A percentile compares a stretch with the other conserved stretches of the same genome.
Evolutionary conservation across 495 filamentous ascomycete genomes (phyloP).

Genomic region (Xeromyces bisporus): DNA sequence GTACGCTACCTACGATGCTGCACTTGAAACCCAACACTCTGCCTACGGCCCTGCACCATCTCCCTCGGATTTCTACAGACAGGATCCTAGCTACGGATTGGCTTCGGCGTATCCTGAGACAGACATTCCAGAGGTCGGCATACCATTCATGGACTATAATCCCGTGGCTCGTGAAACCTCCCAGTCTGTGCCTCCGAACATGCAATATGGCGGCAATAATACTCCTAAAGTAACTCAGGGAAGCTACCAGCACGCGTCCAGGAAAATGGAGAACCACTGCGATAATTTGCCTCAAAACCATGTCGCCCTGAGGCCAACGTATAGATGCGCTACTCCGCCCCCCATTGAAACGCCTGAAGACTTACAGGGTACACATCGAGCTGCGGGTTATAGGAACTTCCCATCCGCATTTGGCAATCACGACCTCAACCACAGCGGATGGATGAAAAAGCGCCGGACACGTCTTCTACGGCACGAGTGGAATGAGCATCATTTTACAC

Average conservation of each 20-base stretch:
- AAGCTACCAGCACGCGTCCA: slow-evolving; percentile 3
- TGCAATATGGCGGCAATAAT: slow-evolving; percentile 43
- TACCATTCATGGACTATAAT: slow-evolving; percentile 47
- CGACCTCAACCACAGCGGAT: slow-evolving; percentile 52
- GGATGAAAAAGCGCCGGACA: slow-evolving; percentile 90
- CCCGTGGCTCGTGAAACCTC: slow-evolving; percentile 55
- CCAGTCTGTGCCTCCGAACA: slow-evolving; percentile 86
- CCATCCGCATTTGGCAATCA: slow-evolving; percentile 9
- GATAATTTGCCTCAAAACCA: slow-evolving; percentile 5
- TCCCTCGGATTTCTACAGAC: slow-evolving; percentile 13
- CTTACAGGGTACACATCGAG: slow-evolving; percentile 13
- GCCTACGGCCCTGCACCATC: slow-evolving; percentile 5
- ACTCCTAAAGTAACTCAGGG: no score
- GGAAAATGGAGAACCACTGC: slow-evolving; percentile 9
- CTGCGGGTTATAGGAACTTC: slow-evolving; percentile 8
- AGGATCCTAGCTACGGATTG: slow-evolving; percentile 42
- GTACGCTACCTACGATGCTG: neutral
- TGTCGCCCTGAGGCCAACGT: slow-evolving; percentile 5
- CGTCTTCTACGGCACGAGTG: slow-evolving; percentile 83
- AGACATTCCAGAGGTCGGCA: slow-evolving; percentile 71
- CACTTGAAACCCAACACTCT: neutral
- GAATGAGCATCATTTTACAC: slow-evolving; percentile 75
- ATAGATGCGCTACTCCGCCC: slow-evolving; percentile 5
- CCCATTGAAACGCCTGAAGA: slow-evolving; percentile 21
- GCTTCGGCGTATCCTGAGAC: slow-evolving; percentile 73